These are phyloP conservation scores for Maudiozyma humilis DNA, from an alignment of 1,139 yeast species.

Conservation along the genomic window DNA sequence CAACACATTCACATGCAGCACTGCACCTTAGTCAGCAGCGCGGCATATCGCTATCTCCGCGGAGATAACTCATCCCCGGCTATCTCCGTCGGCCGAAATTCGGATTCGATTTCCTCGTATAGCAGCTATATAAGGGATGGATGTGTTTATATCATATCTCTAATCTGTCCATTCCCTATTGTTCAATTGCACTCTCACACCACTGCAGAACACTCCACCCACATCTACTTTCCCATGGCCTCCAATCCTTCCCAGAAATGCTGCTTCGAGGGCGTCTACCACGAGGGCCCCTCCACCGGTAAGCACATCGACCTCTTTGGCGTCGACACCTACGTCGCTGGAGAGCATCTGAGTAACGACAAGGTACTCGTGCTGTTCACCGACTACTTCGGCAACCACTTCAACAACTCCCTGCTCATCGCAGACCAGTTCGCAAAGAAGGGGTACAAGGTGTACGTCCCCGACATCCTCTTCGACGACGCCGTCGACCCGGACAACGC, in stretches of 20 bases:
- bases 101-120: too few relatives aligned
- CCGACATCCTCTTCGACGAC: conserved; percentile 64
- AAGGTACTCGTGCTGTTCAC: conserved; percentile 53
- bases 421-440: conserved; percentile 65
- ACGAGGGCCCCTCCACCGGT: conserved; percentile 49
- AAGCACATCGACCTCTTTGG: conserved; percentile 37
- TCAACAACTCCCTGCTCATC: conserved; percentile 43
- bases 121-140: too few relatives aligned
- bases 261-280: conserved; percentile 39
- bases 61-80: too few relatives aligned
- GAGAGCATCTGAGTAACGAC: conserved; percentile 34
- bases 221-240: conserved; percentile 36
- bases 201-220: neutral
- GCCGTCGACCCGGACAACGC: conserved; percentile 24
- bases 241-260: conserved; percentile 47
- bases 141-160: too few relatives aligned
- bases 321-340: conserved; percentile 48
- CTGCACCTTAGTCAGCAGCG: too few relatives aligned
- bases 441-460: conserved; percentile 61
- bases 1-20: too few relatives aligned
- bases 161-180: too few relatives aligned
- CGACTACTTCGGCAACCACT: conserved; percentile 59
- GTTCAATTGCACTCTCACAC: neutral
- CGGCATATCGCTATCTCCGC: too few relatives aligned
- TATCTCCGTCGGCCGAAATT: too few relatives aligned